Percentiles rank a stretch among this genome's conserved stretches.
Conservation (phyloP, 2,329 filamentous ascomycete genomes). For the Elsinoe arachidis region DNA sequence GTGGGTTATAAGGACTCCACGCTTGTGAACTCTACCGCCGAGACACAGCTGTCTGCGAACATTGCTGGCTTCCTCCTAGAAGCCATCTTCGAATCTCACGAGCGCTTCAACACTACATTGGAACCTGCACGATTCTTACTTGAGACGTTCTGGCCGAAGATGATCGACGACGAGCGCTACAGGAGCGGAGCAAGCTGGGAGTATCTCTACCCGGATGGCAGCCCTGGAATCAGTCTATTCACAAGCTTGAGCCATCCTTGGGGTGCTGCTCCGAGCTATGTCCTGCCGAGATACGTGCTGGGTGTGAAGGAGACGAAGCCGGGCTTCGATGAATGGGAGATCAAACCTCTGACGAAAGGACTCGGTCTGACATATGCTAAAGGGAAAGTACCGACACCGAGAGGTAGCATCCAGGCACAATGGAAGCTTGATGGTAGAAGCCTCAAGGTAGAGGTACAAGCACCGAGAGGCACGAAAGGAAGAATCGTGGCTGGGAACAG, state of each 20-base stretch:
- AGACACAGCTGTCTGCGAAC: conserved; percentile 33
- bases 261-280: conserved; percentile 39
- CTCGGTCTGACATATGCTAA: conserved; percentile 24
- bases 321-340: conserved; percentile 24
- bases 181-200: conserved; percentile 39
- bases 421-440: conserved; percentile 14
- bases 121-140: conserved; percentile 25
- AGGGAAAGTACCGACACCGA: conserved; percentile 23
- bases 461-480: conserved; percentile 12
- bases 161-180: conserved; percentile 32
- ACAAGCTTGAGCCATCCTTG: conserved; percentile 39
- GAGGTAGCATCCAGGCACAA: conserved; percentile 19
- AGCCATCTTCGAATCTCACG: conserved; percentile 25
- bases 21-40: conserved; percentile 20
- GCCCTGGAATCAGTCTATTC: conserved; percentile 35
- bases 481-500: not conserved
- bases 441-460: conserved; percentile 1
- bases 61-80: conserved; percentile 38
- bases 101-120: conserved; percentile 18
- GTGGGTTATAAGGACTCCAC: conserved; percentile 31
- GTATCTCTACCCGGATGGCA: conserved; percentile 33
- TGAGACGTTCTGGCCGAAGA: conserved; percentile 34
- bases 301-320: conserved; percentile 22
- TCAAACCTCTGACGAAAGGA: conserved; percentile 22
- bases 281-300: conserved; percentile 32